Base-by-base conservation (phyloP, 768 basidiomycete genomes). In the Pholiota microspora region DNA sequence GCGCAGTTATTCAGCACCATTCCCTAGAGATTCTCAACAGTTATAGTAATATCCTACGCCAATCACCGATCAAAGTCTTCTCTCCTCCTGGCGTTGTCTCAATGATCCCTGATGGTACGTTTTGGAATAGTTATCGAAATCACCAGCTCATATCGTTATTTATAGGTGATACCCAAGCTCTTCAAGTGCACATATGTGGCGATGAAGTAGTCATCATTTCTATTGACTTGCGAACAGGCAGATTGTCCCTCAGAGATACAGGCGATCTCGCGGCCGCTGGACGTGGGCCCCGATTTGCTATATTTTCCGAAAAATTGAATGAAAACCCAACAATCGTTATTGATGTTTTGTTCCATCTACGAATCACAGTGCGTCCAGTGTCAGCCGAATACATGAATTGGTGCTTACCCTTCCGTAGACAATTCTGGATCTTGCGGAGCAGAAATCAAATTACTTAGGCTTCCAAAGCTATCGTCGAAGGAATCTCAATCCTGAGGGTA, bases 391-490 rank as follows among this genome's bases (percentile, higher is more conserved):
- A 12, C 23, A 5, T 46, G 29, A 27, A 55, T 29, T n/a, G 23
- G 16, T 47, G 23, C 12, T 25, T 42, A 42, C 9, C 18, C 21
- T 23, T 7, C 34, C 34, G 45, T 12, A 95, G 94, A 92, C 92
- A 4, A 92, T 94, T 56, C 77, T 82, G 38, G 90, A 93, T 52
- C 77, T 88, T 13, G 82, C 87, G 8, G 92, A 94, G 67, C 88
- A 90, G 67, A 94, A 92, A 64, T 89, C 88, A n/a, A 82, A 76
- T 57, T 88, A 92, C 62, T 80, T 95, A 8, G 94, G 94, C n/a
- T 70, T 94, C 36, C 84, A 85, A 65, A 84, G 81, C 53, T 88
- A 82, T 69, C 82, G 85, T 13, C 69, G 77, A 23, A 82, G 91
- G 31, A 86, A 90, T 60, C 83, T 94, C 57, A 66, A 76, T 1